Evolutionary conservation across 306 rosid species (phyloP).

Genomic region (Prunus davidiana): DNA sequence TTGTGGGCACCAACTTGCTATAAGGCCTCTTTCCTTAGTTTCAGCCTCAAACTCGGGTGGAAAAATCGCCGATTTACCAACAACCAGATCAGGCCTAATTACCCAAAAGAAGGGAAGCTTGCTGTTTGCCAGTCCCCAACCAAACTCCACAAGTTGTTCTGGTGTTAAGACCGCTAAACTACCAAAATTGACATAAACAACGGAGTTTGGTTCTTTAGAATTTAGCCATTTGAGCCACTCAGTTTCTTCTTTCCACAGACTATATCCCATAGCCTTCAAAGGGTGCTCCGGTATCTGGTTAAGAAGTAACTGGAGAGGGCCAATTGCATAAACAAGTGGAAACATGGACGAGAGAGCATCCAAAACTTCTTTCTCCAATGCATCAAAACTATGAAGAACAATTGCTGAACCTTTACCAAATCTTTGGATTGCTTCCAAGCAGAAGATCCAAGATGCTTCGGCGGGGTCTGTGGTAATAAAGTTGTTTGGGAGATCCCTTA

Average conservation of each 20-base stretch:
- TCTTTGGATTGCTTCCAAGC: neutral
- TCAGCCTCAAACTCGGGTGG: too few species aligned
- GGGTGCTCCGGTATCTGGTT: too few species aligned
- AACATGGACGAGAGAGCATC: neutral
- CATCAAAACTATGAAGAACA: constrained; percentile 13
- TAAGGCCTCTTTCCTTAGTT: too few species aligned
- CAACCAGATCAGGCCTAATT: constrained; percentile 11
- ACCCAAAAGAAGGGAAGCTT: constrained; percentile 12
- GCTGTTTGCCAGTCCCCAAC: constrained; percentile 18
- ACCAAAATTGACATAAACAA: too few species aligned
- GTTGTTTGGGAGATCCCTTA: constrained; percentile 3
- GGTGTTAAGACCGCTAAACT: too few species aligned
- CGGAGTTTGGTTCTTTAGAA: too few species aligned
- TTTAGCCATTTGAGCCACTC: too few species aligned
- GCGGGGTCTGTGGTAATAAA: neutral
- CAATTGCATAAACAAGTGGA: neutral
- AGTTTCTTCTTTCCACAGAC: too few species aligned
- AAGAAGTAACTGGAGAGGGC: constrained; percentile 6
- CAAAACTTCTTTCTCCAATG: constrained; percentile 13
- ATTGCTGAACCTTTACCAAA: neutral
- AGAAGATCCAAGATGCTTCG: neutral
- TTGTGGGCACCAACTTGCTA: constrained; percentile 23
- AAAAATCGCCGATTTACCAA: neutral
- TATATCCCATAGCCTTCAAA: too few species aligned
- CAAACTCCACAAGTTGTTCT: neutral